phyloP scores from a whole-genome alignment of 2,329 filamentous ascomycete species.

The Epichloe gansuensis region DNA sequence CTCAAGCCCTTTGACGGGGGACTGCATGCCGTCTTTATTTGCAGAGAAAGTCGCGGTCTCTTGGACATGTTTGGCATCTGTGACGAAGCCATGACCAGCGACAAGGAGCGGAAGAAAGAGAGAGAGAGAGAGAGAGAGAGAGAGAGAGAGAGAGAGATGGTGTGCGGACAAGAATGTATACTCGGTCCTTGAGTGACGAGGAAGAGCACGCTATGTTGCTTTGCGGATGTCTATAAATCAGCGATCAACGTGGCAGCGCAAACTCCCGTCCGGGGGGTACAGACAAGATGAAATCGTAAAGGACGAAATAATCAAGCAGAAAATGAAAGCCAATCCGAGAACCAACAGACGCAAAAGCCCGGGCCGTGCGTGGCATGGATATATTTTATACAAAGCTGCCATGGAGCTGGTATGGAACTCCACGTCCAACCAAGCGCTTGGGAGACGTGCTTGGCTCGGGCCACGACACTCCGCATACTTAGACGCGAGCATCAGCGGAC shows the following conservation, averaged over 20 bases:
- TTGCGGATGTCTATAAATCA: neutral
- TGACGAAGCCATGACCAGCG: constrained; percentile 14
- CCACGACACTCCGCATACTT: neutral
- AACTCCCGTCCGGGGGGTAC: neutral
- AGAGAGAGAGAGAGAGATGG: neutral
- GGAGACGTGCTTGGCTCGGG: neutral
- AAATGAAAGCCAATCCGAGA: neutral
- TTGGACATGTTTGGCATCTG: constrained; percentile 18
- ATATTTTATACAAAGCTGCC: neutral
- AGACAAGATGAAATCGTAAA: neutral
- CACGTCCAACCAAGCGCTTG: neutral
- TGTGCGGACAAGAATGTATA: neutral
- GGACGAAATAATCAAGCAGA: neutral
- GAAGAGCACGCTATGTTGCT: neutral
- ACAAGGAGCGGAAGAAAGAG: neutral
- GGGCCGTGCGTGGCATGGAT: neutral
- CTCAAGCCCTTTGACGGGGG: constrained; percentile 22
- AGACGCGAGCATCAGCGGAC: neutral
- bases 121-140: neutral
- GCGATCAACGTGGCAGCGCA: neutral
- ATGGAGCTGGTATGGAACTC: neutral
- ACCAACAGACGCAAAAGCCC: neutral
- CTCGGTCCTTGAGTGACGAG: neutral
- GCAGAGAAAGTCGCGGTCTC: constrained; percentile 44
- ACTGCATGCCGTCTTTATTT: constrained; percentile 34